Percentiles rank a stretch among this genome's conserved stretches.
phyloP scores from a whole-genome alignment of 1,284 basidiomycete species.

The Heterobasidion occidentale region DNA sequence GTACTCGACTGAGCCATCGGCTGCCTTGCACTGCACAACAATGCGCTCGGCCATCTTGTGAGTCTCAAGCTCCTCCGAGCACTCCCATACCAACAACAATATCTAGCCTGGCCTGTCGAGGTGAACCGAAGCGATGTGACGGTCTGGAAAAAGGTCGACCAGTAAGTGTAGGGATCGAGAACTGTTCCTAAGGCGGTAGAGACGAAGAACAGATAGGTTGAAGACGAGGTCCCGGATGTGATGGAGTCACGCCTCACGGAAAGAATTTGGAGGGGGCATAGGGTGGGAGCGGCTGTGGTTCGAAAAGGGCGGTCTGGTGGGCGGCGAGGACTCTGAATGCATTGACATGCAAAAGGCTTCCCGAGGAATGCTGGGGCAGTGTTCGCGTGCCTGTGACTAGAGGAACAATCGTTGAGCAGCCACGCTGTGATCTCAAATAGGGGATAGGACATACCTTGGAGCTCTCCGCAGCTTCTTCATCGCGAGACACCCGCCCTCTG shows the following conservation, averaged over 20 bases:
- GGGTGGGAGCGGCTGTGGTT: slow-evolving; percentile 16
- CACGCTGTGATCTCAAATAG: not conserved
- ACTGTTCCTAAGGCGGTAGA: slow-evolving; percentile 47
- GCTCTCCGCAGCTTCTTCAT: slow-evolving; percentile 7
- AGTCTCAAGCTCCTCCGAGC: too few species aligned
- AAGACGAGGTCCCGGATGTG: slow-evolving; percentile 55
- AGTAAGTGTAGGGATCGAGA: slow-evolving; percentile 48
- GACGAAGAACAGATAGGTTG: slow-evolving; percentile 65
- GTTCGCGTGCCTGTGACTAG: slow-evolving; percentile 18
- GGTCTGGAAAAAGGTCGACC: slow-evolving; percentile 32
- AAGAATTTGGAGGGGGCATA: slow-evolving; percentile 16
- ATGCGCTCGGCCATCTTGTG: too few species aligned
- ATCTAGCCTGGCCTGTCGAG: slow-evolving; percentile 24
- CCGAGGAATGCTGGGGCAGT: slow-evolving; percentile 29
- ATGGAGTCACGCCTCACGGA: slow-evolving; percentile 31
- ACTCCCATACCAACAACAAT: too few species aligned
- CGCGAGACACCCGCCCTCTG: not conserved
- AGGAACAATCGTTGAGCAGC: not conserved
- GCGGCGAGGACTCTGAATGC: slow-evolving; percentile 28
- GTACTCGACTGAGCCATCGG: too few species aligned
- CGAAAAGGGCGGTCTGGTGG: slow-evolving; percentile 27
- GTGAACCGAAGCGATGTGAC: slow-evolving; percentile 38
- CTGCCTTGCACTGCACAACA: too few species aligned
- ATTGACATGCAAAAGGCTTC: slow-evolving; percentile 23
- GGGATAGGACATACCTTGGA: not conserved